Evolutionary conservation across 805 yeast species (phyloP).

Genomic region (Nakazawaea anatomiae): DNA sequence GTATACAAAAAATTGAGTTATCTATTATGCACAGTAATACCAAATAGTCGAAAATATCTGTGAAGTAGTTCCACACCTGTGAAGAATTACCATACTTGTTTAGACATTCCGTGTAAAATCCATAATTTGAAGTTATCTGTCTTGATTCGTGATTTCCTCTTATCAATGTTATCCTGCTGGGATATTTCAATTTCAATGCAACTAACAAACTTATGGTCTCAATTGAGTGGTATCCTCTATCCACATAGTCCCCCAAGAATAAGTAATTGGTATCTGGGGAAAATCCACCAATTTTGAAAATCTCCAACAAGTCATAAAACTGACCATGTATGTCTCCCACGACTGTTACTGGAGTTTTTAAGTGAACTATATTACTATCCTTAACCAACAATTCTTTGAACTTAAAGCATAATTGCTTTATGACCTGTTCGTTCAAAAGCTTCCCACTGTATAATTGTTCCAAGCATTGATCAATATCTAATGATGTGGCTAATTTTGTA

Average conservation of each 20-base stretch:
- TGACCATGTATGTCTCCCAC: conserved; percentile 99
- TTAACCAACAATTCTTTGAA: conserved; percentile 73
- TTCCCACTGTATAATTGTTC: conserved; percentile 60
- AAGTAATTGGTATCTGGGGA: conserved; percentile 92
- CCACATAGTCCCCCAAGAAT: conserved; percentile 94
- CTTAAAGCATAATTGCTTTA: conserved; percentile 70
- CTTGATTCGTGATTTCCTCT: conserved; percentile 97
- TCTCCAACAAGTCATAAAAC: conserved; percentile 87
- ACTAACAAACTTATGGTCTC: conserved; percentile 86
- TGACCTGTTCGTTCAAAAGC: conserved; percentile 63
- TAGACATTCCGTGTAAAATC: conserved; percentile 91
- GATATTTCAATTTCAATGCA: conserved; percentile 82
- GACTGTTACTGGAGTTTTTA: conserved; percentile 83
- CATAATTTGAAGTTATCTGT: conserved; percentile 95
- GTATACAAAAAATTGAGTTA: conserved; percentile 86
- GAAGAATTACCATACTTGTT: conserved; percentile 74
- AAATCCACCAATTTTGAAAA: conserved; percentile 88
- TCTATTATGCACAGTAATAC: conserved; percentile 88
- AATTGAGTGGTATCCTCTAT: conserved; percentile 87
- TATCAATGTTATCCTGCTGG: conserved; percentile 71
- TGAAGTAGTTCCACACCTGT: conserved; percentile 81
- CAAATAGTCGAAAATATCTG: conserved; percentile 88
- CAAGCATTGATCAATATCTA: conserved; percentile 66
- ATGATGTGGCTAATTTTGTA: conserved; percentile 8
- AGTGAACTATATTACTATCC: conserved; percentile 83